phyloP scores from a whole-genome alignment of 2,329 filamentous ascomycete species.

The Colletotrichum horii region DNA sequence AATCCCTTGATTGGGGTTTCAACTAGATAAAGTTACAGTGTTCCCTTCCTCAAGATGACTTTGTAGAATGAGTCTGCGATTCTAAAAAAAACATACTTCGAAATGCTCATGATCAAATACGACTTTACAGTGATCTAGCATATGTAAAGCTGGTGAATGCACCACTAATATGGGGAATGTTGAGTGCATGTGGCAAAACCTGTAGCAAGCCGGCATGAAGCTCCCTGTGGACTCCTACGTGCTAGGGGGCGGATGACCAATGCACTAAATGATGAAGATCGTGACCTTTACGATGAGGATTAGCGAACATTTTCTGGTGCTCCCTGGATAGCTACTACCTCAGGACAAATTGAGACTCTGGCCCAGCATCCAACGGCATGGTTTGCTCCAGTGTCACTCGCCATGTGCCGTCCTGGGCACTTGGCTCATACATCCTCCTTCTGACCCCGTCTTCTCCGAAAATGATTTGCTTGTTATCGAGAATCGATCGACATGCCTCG shows the following conservation, averaged over 20 bases:
- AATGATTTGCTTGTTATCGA: neutral
- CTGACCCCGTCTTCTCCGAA: neutral
- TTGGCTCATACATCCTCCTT: neutral
- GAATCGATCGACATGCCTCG: neutral
- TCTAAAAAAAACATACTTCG: too few species aligned
- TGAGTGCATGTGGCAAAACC: neutral
- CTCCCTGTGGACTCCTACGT: neutral
- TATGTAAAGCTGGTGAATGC: neutral
- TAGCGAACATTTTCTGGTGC: neutral
- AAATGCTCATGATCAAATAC: too few species aligned
- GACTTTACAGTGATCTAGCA: neutral
- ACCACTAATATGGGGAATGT: neutral
- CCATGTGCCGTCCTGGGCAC: neutral
- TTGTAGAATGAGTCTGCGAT: too few species aligned
- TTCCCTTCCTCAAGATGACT: too few species aligned
- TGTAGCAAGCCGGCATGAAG: neutral
- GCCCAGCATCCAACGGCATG: neutral
- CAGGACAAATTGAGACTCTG: neutral
- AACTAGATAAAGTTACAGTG: too few species aligned
- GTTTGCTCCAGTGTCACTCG: neutral
- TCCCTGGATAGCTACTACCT: neutral
- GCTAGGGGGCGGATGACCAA: neutral
- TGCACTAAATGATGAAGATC: neutral
- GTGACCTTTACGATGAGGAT: neutral
- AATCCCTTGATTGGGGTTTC: too few species aligned